Conservation (phyloP, 2,329 filamentous ascomycete species). For the Phaeosphaeriaceae sp. region DNA sequence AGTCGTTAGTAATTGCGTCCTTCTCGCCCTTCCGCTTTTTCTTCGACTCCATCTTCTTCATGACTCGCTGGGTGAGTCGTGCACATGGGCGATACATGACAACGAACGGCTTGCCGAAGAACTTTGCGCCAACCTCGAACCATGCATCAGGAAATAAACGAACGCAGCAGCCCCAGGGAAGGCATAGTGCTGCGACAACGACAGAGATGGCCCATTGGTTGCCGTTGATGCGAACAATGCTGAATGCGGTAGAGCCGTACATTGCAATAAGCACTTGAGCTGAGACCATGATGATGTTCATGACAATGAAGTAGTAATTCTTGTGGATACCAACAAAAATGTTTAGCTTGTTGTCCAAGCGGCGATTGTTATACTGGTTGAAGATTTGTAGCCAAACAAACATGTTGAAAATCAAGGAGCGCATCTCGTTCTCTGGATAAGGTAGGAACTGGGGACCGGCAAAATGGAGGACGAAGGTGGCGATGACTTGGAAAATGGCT, state of each 20-base stretch:
- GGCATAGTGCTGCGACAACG: slow-evolving; percentile 56
- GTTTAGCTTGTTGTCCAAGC: slow-evolving; percentile 92
- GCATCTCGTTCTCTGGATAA: slow-evolving; percentile 57
- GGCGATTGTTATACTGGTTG: slow-evolving; percentile 95
- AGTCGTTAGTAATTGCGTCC: slow-evolving; percentile 13
- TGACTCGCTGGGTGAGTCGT: slow-evolving; percentile 14
- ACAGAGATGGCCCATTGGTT: slow-evolving; percentile 63
- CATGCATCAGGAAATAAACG: slow-evolving; percentile 58
- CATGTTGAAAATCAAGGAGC: slow-evolving; percentile 92
- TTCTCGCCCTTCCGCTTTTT: slow-evolving; percentile 16
- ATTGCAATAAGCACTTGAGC: slow-evolving; percentile 90
- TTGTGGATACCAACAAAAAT: slow-evolving; percentile 84
- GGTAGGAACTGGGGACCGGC: slow-evolving; percentile 67
- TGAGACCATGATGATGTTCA: slow-evolving; percentile 84
- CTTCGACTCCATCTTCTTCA: slow-evolving; percentile 17
- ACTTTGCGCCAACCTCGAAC: slow-evolving; percentile 28
- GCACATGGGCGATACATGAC: slow-evolving; percentile 27
- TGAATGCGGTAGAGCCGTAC: slow-evolving; percentile 68
- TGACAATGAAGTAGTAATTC: slow-evolving; percentile 87
- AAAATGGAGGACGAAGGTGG: slow-evolving; percentile 83
- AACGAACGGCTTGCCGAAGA: slow-evolving; percentile 34
- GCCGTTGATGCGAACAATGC: slow-evolving; percentile 57
- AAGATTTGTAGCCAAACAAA: slow-evolving; percentile 99
- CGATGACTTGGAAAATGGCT: slow-evolving; percentile 81
- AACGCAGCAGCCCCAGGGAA: slow-evolving; percentile 59